These are phyloP conservation scores for Blastomyces silverae DNA, from an alignment of 2,329 filamentous ascomycete genomes.

Conservation along the genomic window DNA sequence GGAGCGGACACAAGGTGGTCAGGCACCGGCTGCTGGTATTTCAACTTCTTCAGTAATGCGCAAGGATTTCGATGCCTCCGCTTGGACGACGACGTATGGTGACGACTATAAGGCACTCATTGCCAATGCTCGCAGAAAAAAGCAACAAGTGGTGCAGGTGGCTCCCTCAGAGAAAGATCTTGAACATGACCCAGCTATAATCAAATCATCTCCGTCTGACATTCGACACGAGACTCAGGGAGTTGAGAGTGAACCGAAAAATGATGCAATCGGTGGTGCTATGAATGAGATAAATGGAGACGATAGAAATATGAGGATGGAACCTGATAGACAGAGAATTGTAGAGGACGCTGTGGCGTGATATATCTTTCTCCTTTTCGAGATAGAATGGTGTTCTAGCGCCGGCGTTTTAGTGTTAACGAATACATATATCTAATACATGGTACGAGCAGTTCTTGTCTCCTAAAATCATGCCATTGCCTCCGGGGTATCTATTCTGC, in stretches of 20 bases:
- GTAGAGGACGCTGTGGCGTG: constrained; percentile 11
- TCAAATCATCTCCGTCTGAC: too few relatives aligned
- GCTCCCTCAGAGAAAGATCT: constrained; percentile 24
- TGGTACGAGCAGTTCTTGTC: background rate
- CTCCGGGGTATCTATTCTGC: background rate
- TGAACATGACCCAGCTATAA: background rate
- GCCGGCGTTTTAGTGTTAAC: background rate
- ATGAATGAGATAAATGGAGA: constrained; percentile 34
- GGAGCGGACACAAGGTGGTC: constrained; percentile 73
- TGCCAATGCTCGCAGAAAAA: constrained; percentile 60
- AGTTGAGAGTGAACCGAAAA: background rate
- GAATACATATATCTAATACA: background rate
- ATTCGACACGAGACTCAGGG: background rate
- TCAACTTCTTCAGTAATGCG: constrained; percentile 56
- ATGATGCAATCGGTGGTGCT: background rate
- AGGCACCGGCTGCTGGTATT: constrained; percentile 22
- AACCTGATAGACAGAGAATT: constrained; percentile 42
- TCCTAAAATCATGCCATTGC: background rate
- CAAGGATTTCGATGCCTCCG: constrained; percentile 78
- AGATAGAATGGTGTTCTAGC: background rate
- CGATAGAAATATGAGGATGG: constrained; percentile 55
- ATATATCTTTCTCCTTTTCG: background rate
- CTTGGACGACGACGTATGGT: constrained; percentile 67
- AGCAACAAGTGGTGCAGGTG: constrained; percentile 3
- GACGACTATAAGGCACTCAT: constrained; percentile 73